phyloP scores from a whole-genome alignment of 2,329 filamentous ascomycete genomes.

The Didymosphaeria variabile region DNA sequence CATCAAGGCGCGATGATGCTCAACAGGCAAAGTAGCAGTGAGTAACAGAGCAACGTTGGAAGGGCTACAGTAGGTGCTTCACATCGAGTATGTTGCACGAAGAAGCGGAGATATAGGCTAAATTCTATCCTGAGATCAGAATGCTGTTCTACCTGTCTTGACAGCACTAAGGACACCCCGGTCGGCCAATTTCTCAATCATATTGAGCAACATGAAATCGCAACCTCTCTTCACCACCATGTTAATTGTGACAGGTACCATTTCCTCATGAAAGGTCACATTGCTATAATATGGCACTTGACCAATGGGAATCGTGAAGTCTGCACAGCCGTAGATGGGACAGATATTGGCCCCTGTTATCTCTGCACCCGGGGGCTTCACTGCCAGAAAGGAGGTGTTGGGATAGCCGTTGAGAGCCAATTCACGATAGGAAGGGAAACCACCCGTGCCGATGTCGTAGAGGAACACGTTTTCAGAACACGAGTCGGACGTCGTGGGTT shows the following conservation, averaged over 20 bases:
- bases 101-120: neutral
- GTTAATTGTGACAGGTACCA: constrained; percentile 55
- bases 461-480: constrained; percentile 54
- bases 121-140: constrained; percentile 16
- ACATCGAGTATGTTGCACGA: neutral
- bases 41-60: too few species aligned
- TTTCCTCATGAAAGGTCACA: constrained; percentile 52
- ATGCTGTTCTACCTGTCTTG: constrained; percentile 53
- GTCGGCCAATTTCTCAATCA: constrained; percentile 53
- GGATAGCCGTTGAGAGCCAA: constrained; percentile 42
- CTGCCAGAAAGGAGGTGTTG: constrained; percentile 45
- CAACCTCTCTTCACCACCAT: constrained; percentile 56
- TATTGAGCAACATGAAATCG: constrained; percentile 54
- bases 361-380: constrained; percentile 39
- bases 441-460: constrained; percentile 56
- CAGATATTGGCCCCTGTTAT: constrained; percentile 47
- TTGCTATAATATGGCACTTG: constrained; percentile 53
- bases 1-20: too few species aligned
- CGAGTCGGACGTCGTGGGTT: constrained; percentile 48
- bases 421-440: constrained; percentile 52
- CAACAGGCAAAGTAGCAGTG: too few species aligned
- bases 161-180: constrained; percentile 50
- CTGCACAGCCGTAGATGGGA: constrained; percentile 51
- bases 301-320: constrained; percentile 56
- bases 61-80: too few species aligned